phyloP scores from a whole-genome alignment of 176 grass and related monocot species.

The Bolboschoenus planiculmis region DNA sequence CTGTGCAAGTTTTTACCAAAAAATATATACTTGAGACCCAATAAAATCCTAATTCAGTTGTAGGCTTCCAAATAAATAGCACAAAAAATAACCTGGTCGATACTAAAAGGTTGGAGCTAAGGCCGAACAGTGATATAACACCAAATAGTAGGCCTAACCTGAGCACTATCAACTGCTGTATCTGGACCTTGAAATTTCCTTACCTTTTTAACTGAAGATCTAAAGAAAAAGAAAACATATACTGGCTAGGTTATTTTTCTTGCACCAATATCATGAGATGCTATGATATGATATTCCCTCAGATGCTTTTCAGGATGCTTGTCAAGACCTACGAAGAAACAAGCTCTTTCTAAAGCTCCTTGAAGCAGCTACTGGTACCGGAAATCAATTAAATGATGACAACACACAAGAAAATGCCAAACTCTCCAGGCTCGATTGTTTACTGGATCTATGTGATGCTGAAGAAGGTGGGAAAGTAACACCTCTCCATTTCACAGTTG shows the following conservation, averaged over 20 bases:
- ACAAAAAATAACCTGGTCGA: not conserved
- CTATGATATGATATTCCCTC: slow-evolving; percentile 50
- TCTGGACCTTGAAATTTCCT: not conserved
- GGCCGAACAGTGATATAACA: not conserved
- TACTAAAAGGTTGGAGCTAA: not conserved
- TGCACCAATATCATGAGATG: slow-evolving; percentile 20
- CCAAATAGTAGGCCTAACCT: not conserved
- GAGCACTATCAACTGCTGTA: not conserved
- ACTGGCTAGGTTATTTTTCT: not conserved
- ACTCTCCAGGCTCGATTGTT: slow-evolving; percentile 54
- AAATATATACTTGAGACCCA: not conserved
- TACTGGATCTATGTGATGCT: slow-evolving; percentile 59
- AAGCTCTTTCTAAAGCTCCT: slow-evolving; percentile 63
- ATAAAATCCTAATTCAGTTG: no score
- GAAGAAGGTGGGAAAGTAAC: slow-evolving; percentile 54
- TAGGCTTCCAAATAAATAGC: not conserved
- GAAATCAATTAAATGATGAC: slow-evolving; percentile 52
- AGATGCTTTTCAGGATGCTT: slow-evolving; percentile 59
- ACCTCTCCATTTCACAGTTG: slow-evolving; percentile 66
- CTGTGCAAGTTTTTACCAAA: not conserved
- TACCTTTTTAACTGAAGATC: not conserved
- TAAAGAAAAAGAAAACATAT: not conserved
- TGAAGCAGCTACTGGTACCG: slow-evolving; percentile 50
- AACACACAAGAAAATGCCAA: slow-evolving; percentile 40
- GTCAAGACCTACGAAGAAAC: slow-evolving; percentile 67